A percentile compares a stretch with the other conserved stretches of the same genome.
phyloP scores from a whole-genome alignment of 768 basidiomycete species.

The Russula olivacea region DNA sequence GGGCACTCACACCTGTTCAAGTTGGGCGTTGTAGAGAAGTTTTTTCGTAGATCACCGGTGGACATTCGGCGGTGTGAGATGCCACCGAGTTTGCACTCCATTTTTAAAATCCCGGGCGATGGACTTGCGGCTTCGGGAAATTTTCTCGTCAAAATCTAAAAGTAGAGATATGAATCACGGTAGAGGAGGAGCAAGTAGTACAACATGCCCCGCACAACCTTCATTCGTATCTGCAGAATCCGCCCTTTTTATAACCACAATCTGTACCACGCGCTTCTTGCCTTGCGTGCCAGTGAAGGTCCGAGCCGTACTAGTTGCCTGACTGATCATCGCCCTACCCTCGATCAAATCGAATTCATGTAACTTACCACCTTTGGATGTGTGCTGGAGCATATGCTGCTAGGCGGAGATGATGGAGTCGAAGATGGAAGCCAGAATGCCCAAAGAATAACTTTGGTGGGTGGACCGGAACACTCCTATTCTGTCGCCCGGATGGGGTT shows the following conservation, averaged over 20 bases:
- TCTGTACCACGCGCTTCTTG: background rate
- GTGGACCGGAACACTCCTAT: background rate
- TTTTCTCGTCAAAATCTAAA: background rate
- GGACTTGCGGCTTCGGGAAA: background rate
- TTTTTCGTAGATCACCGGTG: background rate
- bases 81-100: background rate
- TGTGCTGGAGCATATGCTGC: background rate
- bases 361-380: background rate
- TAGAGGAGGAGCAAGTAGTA: background rate
- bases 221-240: background rate
- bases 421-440: background rate
- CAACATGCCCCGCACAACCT: background rate
- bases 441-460: background rate
- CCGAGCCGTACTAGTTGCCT: background rate
- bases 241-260: background rate
- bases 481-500: background rate
- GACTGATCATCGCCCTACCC: background rate
- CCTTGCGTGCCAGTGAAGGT: background rate
- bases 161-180: background rate
- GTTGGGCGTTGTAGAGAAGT: background rate
- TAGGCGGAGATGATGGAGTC: background rate
- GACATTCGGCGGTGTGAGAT: background rate
- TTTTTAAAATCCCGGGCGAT: background rate
- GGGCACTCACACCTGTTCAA: background rate
- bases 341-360: background rate